Conservation (phyloP, 257 asterid species). For the Coffea eugenioides region DNA sequence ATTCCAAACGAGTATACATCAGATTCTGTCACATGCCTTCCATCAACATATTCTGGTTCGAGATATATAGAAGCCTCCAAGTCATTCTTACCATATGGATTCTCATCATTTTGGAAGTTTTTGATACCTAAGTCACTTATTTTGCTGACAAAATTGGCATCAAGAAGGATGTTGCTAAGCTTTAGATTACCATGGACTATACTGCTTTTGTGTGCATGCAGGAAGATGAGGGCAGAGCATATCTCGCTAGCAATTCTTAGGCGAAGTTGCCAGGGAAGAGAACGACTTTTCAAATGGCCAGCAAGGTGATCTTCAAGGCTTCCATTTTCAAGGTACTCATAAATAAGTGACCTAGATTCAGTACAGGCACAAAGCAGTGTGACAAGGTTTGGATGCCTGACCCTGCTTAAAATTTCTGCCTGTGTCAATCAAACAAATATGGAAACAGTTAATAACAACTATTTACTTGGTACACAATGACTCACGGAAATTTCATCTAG, state of each 20-base stretch:
- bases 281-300: conserved; percentile 35
- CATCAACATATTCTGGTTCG: conserved; percentile 56
- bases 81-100: conserved; percentile 22
- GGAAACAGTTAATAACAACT: neutral
- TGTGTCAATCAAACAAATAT: conserved; percentile 28
- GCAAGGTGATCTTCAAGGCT: conserved; percentile 78
- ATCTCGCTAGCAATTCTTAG: conserved; percentile 65
- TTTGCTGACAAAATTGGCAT: conserved; percentile 59
- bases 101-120: conserved; percentile 29
- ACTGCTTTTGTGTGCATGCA: conserved; percentile 46
- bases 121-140: conserved; percentile 59
- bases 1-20: conserved; percentile 83
- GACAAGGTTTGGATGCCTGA: conserved; percentile 92
- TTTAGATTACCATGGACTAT: conserved; percentile 70
- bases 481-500: neutral
- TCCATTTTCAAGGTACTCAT: conserved; percentile 78
- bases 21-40: conserved; percentile 55
- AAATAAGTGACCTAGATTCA: conserved; percentile 78
- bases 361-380: conserved; percentile 73
- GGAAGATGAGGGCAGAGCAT: conserved; percentile 69
- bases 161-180: conserved; percentile 67
- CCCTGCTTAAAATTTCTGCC: conserved; percentile 67
- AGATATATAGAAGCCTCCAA: conserved; percentile 42
- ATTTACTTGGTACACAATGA: neutral
- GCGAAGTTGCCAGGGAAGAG: conserved; percentile 78